Conservation (phyloP, 768 basidiomycete genomes). For the Strobilomyces confusus region DNA sequence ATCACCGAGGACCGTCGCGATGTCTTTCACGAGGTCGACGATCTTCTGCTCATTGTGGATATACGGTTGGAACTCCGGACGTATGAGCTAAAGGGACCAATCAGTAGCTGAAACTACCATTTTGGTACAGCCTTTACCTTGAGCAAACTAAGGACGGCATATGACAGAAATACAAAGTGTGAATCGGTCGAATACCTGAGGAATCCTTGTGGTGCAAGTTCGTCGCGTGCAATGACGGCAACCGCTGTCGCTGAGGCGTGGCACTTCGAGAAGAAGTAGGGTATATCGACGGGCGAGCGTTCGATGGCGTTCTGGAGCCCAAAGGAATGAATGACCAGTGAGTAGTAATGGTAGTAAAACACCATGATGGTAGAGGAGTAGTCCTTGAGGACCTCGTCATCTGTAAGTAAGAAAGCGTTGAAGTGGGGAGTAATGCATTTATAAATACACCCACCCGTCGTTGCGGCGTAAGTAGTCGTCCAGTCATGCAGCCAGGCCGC, state of each 20-base stretch:
- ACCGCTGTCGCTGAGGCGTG: slow-evolving; percentile 69
- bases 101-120: slow-evolving; percentile 6
- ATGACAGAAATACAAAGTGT: slow-evolving; percentile 87
- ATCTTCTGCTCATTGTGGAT: slow-evolving; percentile 71
- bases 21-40: slow-evolving; percentile 68
- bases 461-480: slow-evolving; percentile 21
- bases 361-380: slow-evolving; percentile 35
- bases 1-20: slow-evolving; percentile 74
- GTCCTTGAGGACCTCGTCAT: slow-evolving; percentile 25
- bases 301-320: slow-evolving; percentile 96
- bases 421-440: not conserved
- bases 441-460: slow-evolving; percentile 15
- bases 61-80: slow-evolving; percentile 78
- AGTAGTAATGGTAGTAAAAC: slow-evolving; percentile 83
- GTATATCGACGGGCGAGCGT: slow-evolving; percentile 63
- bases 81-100: slow-evolving; percentile 55
- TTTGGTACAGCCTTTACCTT: slow-evolving; percentile 54
- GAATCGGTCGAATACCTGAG: slow-evolving; percentile 87
- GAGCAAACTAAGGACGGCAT: slow-evolving; percentile 86
- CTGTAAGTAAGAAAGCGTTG: slow-evolving; percentile 13
- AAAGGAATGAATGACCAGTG: slow-evolving; percentile 91
- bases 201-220: slow-evolving; percentile 71
- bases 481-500: slow-evolving; percentile 57
- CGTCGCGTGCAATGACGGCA: slow-evolving; percentile 70
- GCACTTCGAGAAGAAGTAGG: slow-evolving; percentile 80